Percentiles rank a stretch among this genome's conserved stretches.
Evolutionary conservation across 2,329 filamentous ascomycete genomes (phyloP).

Genomic region (Fusarium sp.): DNA sequence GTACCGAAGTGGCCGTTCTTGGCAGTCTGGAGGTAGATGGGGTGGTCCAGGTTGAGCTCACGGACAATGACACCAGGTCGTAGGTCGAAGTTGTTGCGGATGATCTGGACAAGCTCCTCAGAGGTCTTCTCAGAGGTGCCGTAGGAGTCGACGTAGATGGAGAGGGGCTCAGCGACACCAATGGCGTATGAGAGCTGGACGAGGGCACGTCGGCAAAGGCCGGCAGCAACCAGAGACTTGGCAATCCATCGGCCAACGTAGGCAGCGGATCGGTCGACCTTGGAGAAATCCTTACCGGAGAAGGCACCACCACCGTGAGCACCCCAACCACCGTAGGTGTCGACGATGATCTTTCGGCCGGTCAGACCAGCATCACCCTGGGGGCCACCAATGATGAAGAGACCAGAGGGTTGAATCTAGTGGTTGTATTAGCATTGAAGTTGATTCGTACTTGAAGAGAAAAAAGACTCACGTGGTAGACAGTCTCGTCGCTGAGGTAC

Average conservation of each 20-base stretch:
- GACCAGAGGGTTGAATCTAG: constrained; percentile 93
- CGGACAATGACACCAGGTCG: constrained; percentile 98
- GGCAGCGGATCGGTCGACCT: constrained; percentile 98
- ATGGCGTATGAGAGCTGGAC: constrained; percentile 99
- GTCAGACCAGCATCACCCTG: constrained; percentile 99
- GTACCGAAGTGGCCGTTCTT: constrained; percentile 99
- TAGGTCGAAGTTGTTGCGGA: constrained; percentile 96
- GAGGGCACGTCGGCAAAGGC: constrained; percentile 90
- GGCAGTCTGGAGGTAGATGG: constrained; percentile 98
- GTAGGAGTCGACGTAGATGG: constrained; percentile 98
- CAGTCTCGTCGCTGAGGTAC: constrained; percentile 91
- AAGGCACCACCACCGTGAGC: constrained; percentile 99
- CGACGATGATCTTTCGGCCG: constrained; percentile 99
- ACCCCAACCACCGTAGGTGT: constrained; percentile 99
- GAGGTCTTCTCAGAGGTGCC: constrained; percentile 92
- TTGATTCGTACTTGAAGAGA: background rate
- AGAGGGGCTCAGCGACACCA: constrained; percentile 97
- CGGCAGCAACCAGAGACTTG: constrained; percentile 94
- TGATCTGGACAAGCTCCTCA: constrained; percentile 94
- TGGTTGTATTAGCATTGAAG: constrained; percentile 22
- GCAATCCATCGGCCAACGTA: constrained; percentile 99
- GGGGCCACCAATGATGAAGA: constrained; percentile 99
- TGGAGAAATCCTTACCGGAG: constrained; percentile 99
- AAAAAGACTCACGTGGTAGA: constrained; percentile 86
- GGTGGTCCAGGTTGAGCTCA: constrained; percentile 94